Evolutionary conservation across 257 asterid species (phyloP).

Genomic region (Henckelia pumila): DNA sequence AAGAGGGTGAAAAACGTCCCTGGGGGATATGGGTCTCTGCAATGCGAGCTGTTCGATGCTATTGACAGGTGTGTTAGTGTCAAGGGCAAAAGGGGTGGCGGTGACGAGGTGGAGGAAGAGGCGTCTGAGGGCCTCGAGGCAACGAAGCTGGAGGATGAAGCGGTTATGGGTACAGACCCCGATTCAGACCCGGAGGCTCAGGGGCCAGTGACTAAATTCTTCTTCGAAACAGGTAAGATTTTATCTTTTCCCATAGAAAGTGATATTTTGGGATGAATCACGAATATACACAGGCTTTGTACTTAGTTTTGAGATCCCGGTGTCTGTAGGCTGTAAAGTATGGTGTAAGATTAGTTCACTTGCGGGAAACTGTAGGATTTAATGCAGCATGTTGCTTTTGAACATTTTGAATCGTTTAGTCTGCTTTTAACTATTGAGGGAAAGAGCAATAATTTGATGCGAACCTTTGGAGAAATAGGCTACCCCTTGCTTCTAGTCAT

Average conservation of each 20-base stretch:
- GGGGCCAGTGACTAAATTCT: conserved; percentile 31
- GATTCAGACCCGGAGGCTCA: conserved; percentile 64
- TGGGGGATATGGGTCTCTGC: conserved; percentile 34
- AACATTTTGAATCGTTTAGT: neutral
- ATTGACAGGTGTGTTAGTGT: conserved; percentile 42
- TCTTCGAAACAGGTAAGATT: conserved; percentile 44
- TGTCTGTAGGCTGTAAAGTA: neutral
- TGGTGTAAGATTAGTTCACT: neutral
- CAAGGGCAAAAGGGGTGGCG: conserved; percentile 22
- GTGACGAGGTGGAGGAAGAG: conserved; percentile 16
- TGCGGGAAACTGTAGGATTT: neutral
- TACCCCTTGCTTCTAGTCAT: neutral
- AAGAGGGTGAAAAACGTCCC: conserved; percentile 36
- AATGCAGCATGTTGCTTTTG: neutral
- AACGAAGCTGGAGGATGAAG: conserved; percentile 19
- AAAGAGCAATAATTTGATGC: neutral
- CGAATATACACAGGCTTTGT: too few relatives aligned
- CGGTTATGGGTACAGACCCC: conserved; percentile 52
- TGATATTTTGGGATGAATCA: too few relatives aligned
- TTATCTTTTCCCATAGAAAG: neutral
- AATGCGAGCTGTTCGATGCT: conserved; percentile 51
- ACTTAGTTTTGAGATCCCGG: neutral
- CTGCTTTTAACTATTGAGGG: neutral
- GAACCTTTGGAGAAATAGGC: neutral
- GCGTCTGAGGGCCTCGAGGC: conserved; percentile 22